Conservation (phyloP, 805 yeast genomes). For the Kodamaea kaohsiungensis region DNA sequence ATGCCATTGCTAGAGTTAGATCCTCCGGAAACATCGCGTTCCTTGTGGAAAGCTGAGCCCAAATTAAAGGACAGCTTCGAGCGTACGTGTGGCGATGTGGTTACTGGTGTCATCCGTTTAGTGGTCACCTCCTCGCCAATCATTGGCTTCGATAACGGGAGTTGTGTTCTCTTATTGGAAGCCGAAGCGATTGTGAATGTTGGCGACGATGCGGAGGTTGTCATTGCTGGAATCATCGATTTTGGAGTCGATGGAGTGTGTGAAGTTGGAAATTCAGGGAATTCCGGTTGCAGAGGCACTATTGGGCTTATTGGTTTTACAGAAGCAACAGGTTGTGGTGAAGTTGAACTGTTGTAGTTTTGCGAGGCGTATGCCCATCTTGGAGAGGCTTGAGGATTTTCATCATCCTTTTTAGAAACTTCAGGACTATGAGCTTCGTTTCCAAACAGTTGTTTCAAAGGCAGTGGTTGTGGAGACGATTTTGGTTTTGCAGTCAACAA, state of each 20-base stretch:
- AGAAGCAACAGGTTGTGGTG: neutral
- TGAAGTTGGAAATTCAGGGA: neutral
- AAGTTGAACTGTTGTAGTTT: neutral
- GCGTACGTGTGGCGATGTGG: conserved; percentile 2
- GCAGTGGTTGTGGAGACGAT: neutral
- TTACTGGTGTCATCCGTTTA: neutral
- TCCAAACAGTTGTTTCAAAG: neutral
- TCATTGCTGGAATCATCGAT: conserved; percentile 1
- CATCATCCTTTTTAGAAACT: neutral
- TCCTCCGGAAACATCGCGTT: neutral
- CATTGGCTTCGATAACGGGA: conserved; percentile 5
- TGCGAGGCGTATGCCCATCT: neutral
- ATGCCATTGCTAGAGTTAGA: conserved; percentile 1
- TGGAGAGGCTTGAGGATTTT: neutral
- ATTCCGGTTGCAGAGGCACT: neutral
- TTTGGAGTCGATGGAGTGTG: neutral
- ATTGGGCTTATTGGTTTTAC: neutral
- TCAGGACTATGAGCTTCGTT: neutral
- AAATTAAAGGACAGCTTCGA: conserved; percentile 5
- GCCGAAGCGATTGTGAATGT: neutral
- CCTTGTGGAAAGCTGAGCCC: neutral
- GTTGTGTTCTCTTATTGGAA: neutral
- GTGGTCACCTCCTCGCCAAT: neutral
- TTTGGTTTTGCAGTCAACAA: neutral
- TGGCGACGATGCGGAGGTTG: conserved; percentile 5